Conservation (phyloP, 2,329 filamentous ascomycete genomes). For the Bipolaris cookei region DNA sequence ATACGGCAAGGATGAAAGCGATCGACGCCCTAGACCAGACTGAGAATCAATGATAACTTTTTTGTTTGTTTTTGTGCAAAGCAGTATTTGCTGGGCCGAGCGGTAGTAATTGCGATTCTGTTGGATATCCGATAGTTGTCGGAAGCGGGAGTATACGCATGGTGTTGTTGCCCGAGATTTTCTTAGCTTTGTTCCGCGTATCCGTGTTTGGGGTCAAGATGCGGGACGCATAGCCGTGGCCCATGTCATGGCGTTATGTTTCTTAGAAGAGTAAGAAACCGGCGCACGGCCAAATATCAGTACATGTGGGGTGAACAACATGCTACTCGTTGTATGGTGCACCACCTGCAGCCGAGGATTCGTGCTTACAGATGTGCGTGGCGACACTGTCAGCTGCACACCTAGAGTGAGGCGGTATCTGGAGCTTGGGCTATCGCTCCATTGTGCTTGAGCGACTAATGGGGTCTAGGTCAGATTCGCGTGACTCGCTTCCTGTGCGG, state of each 20-base stretch:
- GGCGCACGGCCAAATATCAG: slow-evolving; percentile 22
- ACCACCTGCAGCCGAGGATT: slow-evolving; percentile 19
- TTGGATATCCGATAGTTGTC: slow-evolving; percentile 8
- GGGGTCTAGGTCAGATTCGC: slow-evolving; percentile 39
- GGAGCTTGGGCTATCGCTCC: slow-evolving; percentile 34
- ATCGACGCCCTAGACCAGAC: neutral
- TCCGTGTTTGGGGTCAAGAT: slow-evolving; percentile 12
- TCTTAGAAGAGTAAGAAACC: slow-evolving; percentile 10
- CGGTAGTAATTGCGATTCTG: neutral
- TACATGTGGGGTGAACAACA: slow-evolving; percentile 27
- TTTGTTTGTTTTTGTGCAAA: slow-evolving; percentile 3
- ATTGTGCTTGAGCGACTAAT: slow-evolving; percentile 48
- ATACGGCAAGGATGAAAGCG: neutral
- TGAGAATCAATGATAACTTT: slow-evolving; percentile 17
- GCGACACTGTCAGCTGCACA: slow-evolving; percentile 29
- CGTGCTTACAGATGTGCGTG: slow-evolving; percentile 30
- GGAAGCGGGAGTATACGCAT: slow-evolving; percentile 4
- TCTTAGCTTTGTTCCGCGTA: slow-evolving; percentile 15
- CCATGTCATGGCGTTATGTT: slow-evolving; percentile 15
- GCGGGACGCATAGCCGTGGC: slow-evolving; percentile 20
- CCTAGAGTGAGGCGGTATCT: slow-evolving; percentile 20
- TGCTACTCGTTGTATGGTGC: slow-evolving; percentile 25
- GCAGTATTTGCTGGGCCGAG: slow-evolving; percentile 16
- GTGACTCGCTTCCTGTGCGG: slow-evolving; percentile 40
- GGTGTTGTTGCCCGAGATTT: slow-evolving; percentile 11